Evolutionary conservation across 495 filamentous ascomycete species (phyloP).

Genomic region (Penicillium manginii): DNA sequence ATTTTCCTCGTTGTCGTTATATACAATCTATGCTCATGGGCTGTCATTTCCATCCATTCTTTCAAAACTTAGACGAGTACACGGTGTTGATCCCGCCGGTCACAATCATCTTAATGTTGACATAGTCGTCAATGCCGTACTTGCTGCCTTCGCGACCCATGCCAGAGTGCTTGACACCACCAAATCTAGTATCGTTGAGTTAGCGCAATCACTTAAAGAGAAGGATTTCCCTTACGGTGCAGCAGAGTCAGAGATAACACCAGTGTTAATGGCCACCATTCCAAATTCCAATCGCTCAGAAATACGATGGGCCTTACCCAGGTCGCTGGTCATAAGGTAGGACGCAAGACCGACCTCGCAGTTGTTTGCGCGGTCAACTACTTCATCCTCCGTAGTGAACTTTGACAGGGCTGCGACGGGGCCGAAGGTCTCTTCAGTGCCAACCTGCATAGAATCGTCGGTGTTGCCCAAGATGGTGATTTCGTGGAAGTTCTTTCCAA

Average conservation of each 20-base stretch:
- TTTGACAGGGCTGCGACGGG: constrained; percentile 74
- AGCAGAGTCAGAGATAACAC: constrained; percentile 19
- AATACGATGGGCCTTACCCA: constrained; percentile 66
- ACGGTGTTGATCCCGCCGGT: constrained; percentile 5
- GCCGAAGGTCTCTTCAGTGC: constrained; percentile 78
- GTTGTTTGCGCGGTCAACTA: constrained; percentile 70
- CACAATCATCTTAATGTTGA: constrained; percentile 77
- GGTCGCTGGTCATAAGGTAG: constrained; percentile 74
- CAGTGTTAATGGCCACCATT: constrained; percentile 14
- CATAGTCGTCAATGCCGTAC: constrained; percentile 83
- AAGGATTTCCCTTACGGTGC: constrained; percentile 17
- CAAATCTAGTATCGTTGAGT: constrained; percentile 49
- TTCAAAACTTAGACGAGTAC: background rate
- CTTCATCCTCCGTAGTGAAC: constrained; percentile 78
- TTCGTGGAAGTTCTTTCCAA: constrained; percentile 66
- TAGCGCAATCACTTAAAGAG: too few relatives aligned
- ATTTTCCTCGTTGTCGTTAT: too few relatives aligned
- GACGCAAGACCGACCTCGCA: constrained; percentile 76
- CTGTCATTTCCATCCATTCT: too few relatives aligned
- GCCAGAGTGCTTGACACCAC: constrained; percentile 57
- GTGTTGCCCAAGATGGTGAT: constrained; percentile 75
- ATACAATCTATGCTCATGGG: too few relatives aligned
- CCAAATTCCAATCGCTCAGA: constrained; percentile 68
- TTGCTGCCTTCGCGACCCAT: constrained; percentile 67
- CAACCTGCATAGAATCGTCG: constrained; percentile 69